Conservation (phyloP, 164 flowering plant genomes). For the Euptelea pleiosperma region DNA sequence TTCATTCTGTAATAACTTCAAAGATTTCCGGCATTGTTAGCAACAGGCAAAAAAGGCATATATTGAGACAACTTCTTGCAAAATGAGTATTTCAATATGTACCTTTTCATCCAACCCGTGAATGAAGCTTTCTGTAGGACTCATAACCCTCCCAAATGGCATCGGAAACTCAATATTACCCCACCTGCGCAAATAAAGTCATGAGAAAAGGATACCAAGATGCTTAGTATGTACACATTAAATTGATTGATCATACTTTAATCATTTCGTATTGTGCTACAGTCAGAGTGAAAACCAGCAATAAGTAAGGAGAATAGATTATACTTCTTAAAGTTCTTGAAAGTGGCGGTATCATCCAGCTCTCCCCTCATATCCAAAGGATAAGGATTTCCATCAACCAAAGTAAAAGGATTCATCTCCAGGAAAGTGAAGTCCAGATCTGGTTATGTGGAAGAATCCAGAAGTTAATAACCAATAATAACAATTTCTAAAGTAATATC, state of each 20-base stretch:
- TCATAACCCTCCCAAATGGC: constrained; percentile 94
- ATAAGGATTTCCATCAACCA: constrained; percentile 93
- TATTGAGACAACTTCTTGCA: no score
- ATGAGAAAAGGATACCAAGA: background rate
- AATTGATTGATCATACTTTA: background rate
- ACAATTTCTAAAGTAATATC: constrained; percentile 3
- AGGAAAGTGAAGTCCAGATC: constrained; percentile 97
- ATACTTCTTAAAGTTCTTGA: constrained; percentile 97
- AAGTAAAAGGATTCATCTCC: constrained; percentile 98
- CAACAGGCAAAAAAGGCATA: background rate
- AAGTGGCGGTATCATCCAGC: constrained; percentile 96
- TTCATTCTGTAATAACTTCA: no score
- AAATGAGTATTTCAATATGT: constrained; percentile 3
- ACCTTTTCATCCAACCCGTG: constrained; percentile 95
- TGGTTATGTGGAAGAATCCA: constrained; percentile 21
- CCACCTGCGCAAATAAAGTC: constrained; percentile 54
- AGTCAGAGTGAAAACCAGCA: background rate
- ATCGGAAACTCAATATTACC: constrained; percentile 79
- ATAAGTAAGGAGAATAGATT: background rate
- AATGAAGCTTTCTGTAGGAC: constrained; percentile 75
- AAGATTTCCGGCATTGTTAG: background rate
- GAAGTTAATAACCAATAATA: constrained; percentile 3
- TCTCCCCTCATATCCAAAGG: constrained; percentile 99
- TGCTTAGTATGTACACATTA: background rate
- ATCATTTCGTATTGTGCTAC: background rate